phyloP scores from a whole-genome alignment of 768 basidiomycete species.

The Tricholoma bakamatsutake region DNA sequence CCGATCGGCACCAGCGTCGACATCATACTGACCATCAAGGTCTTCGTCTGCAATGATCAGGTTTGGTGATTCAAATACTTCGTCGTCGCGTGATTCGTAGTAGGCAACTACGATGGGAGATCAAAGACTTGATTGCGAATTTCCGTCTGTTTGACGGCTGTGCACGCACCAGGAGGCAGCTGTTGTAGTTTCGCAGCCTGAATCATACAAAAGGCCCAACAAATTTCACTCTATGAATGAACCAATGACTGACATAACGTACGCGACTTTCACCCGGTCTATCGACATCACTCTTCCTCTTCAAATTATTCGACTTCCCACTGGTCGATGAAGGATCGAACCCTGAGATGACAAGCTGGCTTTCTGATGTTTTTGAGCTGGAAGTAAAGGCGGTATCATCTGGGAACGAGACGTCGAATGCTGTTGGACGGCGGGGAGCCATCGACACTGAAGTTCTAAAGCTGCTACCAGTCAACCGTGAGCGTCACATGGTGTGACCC shows the following conservation, averaged over 20 bases:
- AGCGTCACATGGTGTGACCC: no score
- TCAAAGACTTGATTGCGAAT: background rate
- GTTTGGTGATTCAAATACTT: conserved; percentile 28
- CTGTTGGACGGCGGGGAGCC: conserved; percentile 42
- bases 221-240: background rate
- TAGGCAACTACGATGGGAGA: conserved; percentile 26
- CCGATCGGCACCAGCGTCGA: background rate
- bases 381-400: conserved; percentile 23
- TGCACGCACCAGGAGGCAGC: conserved; percentile 14
- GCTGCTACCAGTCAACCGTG: no score
- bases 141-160: background rate
- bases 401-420: conserved; percentile 51
- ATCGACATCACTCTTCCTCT: conserved; percentile 15
- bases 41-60: conserved; percentile 39
- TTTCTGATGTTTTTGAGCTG: background rate
- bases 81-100: conserved; percentile 28
- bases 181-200: conserved; percentile 24
- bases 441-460: conserved; percentile 5
- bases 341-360: background rate
- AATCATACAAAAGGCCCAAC: background rate
- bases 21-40: background rate
- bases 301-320: conserved; percentile 8
- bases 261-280: conserved; percentile 15
- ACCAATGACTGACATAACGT: conserved; percentile 1
- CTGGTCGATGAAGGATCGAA: background rate